phyloP scores from a whole-genome alignment of 192 early-diverging fungal species.

The Coemansia sp. region DNA sequence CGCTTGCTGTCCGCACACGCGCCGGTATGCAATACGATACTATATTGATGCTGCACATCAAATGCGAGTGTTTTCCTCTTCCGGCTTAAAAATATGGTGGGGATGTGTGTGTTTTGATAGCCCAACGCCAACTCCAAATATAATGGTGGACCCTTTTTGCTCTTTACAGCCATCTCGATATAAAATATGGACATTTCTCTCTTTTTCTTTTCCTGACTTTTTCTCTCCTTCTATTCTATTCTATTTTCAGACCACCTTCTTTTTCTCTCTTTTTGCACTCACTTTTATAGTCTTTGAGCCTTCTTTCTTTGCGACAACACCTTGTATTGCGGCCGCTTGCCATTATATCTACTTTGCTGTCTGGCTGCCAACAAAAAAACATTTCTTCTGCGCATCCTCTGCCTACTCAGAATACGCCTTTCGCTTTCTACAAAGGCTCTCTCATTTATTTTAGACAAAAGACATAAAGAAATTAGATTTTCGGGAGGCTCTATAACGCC shows the following conservation, averaged over 20 bases:
- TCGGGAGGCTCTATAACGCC: conserved; percentile 4
- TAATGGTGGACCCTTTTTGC: background rate
- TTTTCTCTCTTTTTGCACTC: conserved; percentile 6
- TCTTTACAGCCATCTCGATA: background rate
- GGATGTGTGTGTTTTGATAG: background rate
- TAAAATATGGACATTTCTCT: conserved; percentile 14
- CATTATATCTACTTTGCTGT: background rate
- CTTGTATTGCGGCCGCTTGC: background rate
- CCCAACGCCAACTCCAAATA: background rate
- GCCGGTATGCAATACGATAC: conserved; percentile 7
- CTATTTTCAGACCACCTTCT: conserved; percentile 12
- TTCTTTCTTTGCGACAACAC: background rate
- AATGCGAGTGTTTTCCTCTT: conserved; percentile 9
- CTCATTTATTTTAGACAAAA: background rate
- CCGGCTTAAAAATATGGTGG: background rate
- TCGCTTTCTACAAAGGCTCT: conserved; percentile 1
- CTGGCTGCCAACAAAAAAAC: background rate
- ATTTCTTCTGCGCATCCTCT: background rate
- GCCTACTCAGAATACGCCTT: background rate
- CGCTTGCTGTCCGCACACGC: conserved; percentile 1
- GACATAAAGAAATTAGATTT: background rate
- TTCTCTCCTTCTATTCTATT: background rate
- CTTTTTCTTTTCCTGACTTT: conserved; percentile 5
- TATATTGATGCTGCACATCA: conserved; percentile 6
- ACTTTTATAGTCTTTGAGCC: conserved; percentile 3